These are phyloP conservation scores for Parmelia sp. DNA, from an alignment of 495 filamentous ascomycete genomes.

Conservation along the genomic window DNA sequence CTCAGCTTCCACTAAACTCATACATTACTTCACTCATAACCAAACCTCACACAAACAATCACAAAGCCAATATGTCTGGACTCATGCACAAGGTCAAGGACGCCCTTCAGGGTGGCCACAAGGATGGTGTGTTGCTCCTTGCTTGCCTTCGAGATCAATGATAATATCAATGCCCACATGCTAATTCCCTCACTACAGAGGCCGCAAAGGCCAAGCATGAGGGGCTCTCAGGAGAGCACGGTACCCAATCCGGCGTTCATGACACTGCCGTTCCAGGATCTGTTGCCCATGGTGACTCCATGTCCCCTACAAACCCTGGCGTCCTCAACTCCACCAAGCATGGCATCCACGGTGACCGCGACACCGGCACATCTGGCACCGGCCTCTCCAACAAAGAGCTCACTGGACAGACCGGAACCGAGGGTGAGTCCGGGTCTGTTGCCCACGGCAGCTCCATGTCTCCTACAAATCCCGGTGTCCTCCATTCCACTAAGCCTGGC, in stretches of 20 bases:
- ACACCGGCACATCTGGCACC: conserved; percentile 30
- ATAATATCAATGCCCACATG: neutral
- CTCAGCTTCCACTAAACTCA: neutral
- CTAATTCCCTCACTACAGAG: neutral
- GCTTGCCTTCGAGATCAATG: neutral
- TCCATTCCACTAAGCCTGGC: conserved; percentile 23
- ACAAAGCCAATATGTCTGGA: conserved; percentile 51
- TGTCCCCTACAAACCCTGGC: conserved; percentile 19
- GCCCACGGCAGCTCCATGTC: conserved; percentile 20
- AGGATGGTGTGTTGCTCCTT: neutral
- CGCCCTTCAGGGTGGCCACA: conserved; percentile 47
- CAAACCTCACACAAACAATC: conserved; percentile 2
- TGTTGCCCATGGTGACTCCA: conserved; percentile 27
- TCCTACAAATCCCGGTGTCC: conserved; percentile 17
- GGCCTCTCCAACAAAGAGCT: conserved; percentile 12
- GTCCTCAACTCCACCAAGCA: conserved; percentile 26
- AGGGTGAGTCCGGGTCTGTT: conserved; percentile 19
- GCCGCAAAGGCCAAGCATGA: neutral
- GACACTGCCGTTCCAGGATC: conserved; percentile 14
- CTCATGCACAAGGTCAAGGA: conserved; percentile 72
- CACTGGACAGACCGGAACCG: conserved; percentile 24
- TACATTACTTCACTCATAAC: neutral
- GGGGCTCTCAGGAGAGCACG: conserved; percentile 24
- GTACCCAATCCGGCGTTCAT: conserved; percentile 26
- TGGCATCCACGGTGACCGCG: conserved; percentile 30